Conservation (phyloP, 345 rosid genomes). For the Aquilaria yunnanensis region DNA sequence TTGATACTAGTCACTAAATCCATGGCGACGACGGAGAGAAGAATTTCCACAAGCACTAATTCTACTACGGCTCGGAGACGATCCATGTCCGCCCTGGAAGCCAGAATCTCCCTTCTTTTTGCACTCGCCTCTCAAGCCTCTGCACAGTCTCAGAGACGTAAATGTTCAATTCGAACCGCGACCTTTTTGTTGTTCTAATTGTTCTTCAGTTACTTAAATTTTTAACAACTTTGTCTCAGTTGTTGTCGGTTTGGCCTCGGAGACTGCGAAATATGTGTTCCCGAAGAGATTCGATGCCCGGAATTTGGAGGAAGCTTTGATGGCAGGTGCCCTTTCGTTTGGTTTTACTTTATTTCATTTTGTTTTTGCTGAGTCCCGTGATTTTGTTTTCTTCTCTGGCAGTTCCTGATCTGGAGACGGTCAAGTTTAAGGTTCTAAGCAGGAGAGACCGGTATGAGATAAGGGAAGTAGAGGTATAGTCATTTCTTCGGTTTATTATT, state of each 20-base stretch:
- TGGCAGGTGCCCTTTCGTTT: constrained; percentile 47
- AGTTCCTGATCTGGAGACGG: constrained; percentile 90
- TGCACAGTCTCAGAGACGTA: constrained; percentile 78
- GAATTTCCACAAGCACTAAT: constrained; percentile 5
- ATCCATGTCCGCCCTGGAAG: constrained; percentile 49
- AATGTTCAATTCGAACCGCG: constrained; percentile 21
- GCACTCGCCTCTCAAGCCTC: constrained; percentile 80
- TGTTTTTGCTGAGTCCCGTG: not conserved
- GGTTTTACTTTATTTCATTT: not conserved
- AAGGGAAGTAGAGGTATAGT: constrained; percentile 74
- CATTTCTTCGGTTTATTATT: no score
- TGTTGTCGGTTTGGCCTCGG: constrained; percentile 57
- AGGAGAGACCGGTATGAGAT: constrained; percentile 64
- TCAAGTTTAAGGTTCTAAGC: constrained; percentile 50
- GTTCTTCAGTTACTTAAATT: not conserved
- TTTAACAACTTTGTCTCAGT: constrained; percentile 31
- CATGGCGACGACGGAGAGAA: constrained; percentile 22
- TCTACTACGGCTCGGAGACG: constrained; percentile 34
- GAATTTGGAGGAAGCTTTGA: constrained; percentile 77
- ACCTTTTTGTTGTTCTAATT: not conserved
- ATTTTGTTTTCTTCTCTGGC: not conserved
- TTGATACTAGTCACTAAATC: constrained; percentile 22
- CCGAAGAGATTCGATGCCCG: constrained; percentile 68
- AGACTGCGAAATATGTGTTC: constrained; percentile 67
- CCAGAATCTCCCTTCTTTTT: constrained; percentile 72